Conservation (phyloP, 2,329 filamentous ascomycete genomes). For the Pseudogymnoascus sp. region DNA sequence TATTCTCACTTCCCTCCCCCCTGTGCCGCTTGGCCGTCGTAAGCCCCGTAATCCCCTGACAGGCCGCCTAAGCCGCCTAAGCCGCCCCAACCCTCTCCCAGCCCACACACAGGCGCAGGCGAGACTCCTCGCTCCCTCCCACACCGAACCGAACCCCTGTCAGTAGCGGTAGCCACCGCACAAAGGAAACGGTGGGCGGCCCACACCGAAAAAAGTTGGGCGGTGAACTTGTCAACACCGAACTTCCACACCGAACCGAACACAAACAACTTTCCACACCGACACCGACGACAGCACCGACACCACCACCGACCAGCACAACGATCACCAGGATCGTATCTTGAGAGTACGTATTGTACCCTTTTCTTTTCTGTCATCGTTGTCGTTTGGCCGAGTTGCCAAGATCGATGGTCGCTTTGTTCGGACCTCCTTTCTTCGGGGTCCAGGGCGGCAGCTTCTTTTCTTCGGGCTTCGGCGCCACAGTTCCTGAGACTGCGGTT, state of each 20-base stretch:
- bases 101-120: background rate
- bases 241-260: too few species aligned
- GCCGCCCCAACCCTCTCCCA: background rate
- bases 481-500: too few species aligned
- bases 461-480: background rate
- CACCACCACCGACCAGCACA: background rate
- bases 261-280: background rate
- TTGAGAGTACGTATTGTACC: background rate
- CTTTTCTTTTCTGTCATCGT: background rate
- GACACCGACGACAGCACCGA: background rate
- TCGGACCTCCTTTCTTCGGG: background rate
- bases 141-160: background rate
- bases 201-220: background rate
- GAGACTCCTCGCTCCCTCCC: background rate
- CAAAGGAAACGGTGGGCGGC: background rate
- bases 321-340: background rate
- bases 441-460: background rate
- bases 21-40: background rate
- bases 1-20: background rate
- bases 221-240: too few species aligned
- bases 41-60: background rate
- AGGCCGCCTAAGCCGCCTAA: background rate
- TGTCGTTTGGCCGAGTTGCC: background rate
- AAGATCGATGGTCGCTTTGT: background rate
- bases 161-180: background rate